These are phyloP conservation scores for Heliosperma pusillum DNA, from an alignment of 148 eudicot genomes.

Conservation along the genomic window DNA sequence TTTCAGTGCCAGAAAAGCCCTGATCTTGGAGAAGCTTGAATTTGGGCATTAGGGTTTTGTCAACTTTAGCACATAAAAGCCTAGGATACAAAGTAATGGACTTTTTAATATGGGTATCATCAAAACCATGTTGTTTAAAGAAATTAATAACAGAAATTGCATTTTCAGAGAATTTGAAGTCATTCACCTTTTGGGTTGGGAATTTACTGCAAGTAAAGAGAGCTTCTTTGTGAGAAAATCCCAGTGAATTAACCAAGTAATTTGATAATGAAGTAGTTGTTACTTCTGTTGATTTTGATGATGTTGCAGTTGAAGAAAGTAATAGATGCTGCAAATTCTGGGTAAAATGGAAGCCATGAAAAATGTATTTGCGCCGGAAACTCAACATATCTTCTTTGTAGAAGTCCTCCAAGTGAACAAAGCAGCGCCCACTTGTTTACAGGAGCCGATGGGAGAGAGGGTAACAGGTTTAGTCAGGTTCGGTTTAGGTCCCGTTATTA, in stretches of 20 bases:
- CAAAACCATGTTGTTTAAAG: constrained; percentile 21
- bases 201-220: background rate
- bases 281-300: no score
- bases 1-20: constrained; percentile 29
- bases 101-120: constrained; percentile 23
- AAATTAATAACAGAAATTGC: constrained; percentile 15
- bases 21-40: constrained; percentile 27
- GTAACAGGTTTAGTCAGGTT: no score
- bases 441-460: no score
- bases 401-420: no score
- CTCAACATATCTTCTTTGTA: background rate
- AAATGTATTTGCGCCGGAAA: background rate
- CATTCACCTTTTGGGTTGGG: background rate
- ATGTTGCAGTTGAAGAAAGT: background rate
- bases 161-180: constrained; percentile 11
- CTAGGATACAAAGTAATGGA: background rate
- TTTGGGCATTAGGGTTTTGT: constrained; percentile 42
- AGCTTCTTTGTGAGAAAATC: no score
- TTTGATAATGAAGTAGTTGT: background rate
- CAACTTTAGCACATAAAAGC: constrained; percentile 19
- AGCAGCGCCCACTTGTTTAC: no score
- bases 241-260: constrained; percentile 4
- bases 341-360: background rate
- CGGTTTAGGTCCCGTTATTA: no score
- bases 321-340: background rate